Evolutionary conservation across 139 green algal species (phyloP).

Genomic region (Chlamydomonas urium): DNA sequence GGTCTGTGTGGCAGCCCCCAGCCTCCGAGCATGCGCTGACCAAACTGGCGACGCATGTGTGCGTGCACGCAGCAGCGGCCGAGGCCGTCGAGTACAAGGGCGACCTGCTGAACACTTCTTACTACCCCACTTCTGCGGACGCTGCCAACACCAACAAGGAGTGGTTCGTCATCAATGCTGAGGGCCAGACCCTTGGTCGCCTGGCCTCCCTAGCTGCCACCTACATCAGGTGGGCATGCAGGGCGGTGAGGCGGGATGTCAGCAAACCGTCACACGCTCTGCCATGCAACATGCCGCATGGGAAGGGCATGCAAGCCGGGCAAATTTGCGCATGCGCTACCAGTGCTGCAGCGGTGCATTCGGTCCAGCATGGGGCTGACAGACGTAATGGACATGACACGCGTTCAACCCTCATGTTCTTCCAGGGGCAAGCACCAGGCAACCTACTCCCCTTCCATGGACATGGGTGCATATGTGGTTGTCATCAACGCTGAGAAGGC

Average conservation of each 20-base stretch:
- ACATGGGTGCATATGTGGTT: conserved; percentile 95
- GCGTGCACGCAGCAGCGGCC: not conserved
- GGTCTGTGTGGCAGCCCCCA: too few relatives aligned
- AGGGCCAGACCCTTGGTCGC: conserved; percentile 89
- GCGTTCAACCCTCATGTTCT: too few relatives aligned
- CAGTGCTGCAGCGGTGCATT: too few relatives aligned
- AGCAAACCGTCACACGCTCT: too few relatives aligned
- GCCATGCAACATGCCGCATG: too few relatives aligned
- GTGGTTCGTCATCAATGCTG: conserved; percentile 94
- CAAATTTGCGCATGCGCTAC: too few relatives aligned
- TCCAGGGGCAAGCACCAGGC: conserved; percentile 84
- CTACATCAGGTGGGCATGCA: conserved; percentile 81
- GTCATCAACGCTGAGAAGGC: conserved; percentile 97
- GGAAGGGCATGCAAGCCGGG: too few relatives aligned
- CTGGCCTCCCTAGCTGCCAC: conserved; percentile 80
- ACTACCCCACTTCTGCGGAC: conserved; percentile 91
- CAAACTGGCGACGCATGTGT: not conserved
- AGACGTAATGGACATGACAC: too few relatives aligned
- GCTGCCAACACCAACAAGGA: conserved; percentile 70
- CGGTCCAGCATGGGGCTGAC: too few relatives aligned
- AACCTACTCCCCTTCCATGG: conserved; percentile 88
- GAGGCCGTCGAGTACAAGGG: conserved; percentile 28
- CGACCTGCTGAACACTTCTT: conserved; percentile 91
- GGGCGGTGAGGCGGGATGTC: too few relatives aligned
- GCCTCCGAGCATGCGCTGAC: too few relatives aligned